Evolutionary conservation across 345 rosid species (phyloP).

Genomic region (Euphorbia pulcherrima): DNA sequence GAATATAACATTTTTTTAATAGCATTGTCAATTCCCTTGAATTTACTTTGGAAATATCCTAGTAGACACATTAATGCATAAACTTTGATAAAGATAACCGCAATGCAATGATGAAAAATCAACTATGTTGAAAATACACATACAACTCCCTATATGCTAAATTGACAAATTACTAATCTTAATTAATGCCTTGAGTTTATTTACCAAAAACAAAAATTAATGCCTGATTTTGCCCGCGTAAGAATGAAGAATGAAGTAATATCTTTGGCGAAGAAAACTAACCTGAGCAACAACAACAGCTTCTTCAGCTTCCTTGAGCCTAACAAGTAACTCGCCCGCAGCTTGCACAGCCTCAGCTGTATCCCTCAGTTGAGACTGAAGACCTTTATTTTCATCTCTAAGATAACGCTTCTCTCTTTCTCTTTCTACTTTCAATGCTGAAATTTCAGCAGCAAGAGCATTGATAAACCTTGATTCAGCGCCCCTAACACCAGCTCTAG

Average conservation of each 20-base stretch:
- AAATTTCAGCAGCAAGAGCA: slow-evolving; percentile 88
- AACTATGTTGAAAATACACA: too few relatives aligned
- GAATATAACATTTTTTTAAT: too few relatives aligned
- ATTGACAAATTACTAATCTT: too few relatives aligned
- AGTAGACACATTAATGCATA: too few relatives aligned
- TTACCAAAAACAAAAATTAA: too few relatives aligned
- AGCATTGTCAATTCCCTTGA: too few relatives aligned
- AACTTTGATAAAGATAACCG: too few relatives aligned
- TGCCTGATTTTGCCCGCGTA: too few relatives aligned
- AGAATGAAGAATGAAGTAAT: background rate
- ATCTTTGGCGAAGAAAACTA: background rate
- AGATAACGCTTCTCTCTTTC: slow-evolving; percentile 80
- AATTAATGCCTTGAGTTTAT: too few relatives aligned
- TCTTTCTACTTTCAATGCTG: slow-evolving; percentile 74
- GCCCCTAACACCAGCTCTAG: slow-evolving; percentile 85
- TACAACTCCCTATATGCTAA: too few relatives aligned
- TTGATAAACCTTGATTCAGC: slow-evolving; percentile 94
- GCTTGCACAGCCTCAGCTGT: slow-evolving; percentile 99
- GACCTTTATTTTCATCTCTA: slow-evolving; percentile 83
- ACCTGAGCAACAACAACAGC: slow-evolving; percentile 70
- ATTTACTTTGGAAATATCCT: too few relatives aligned
- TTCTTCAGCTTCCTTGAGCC: slow-evolving; percentile 95
- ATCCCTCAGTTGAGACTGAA: slow-evolving; percentile 83
- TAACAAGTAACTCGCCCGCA: slow-evolving; percentile 88
- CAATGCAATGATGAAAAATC: too few relatives aligned